A percentile compares a stretch with the other conserved stretches of the same genome.
Evolutionary conservation across 257 asterid species (phyloP).

Genomic region (Leptodermis oblonga): DNA sequence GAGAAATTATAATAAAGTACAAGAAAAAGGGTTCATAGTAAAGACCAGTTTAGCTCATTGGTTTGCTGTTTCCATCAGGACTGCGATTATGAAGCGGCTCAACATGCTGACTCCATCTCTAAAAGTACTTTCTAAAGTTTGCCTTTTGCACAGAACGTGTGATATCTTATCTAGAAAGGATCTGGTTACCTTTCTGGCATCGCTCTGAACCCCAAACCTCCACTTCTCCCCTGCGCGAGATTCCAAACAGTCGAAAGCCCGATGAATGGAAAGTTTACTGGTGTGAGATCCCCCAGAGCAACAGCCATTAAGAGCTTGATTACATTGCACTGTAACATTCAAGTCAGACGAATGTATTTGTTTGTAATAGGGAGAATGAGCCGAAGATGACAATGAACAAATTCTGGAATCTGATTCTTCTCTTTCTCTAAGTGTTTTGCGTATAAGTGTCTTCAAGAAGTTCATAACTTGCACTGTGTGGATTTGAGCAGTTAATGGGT

Average conservation of each 20-base stretch:
- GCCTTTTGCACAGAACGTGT: conserved; percentile 29
- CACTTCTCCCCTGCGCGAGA: conserved; percentile 18
- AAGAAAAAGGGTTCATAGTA: too few species aligned
- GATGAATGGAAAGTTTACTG: conserved; percentile 23
- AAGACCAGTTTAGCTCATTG: too few species aligned
- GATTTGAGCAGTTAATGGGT: conserved; percentile 83
- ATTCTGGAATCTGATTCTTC: conserved; percentile 26
- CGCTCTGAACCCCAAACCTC: conserved; percentile 31
- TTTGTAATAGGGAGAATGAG: conserved; percentile 20
- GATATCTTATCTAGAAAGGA: conserved; percentile 12
- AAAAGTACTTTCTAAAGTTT: conserved; percentile 34
- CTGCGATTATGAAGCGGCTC: too few species aligned
- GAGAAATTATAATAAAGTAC: too few species aligned
- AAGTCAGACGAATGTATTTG: conserved; percentile 16
- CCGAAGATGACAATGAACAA: conserved; percentile 18
- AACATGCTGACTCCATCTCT: conserved; percentile 44
- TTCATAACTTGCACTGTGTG: conserved; percentile 96
- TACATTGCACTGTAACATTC: too few species aligned
- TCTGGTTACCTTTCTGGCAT: conserved; percentile 30
- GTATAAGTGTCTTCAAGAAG: conserved; percentile 64
- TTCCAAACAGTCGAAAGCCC: conserved; percentile 29
- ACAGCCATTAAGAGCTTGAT: conserved; percentile 18
- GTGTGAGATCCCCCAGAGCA: conserved; percentile 10
- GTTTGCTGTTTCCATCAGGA: too few species aligned
- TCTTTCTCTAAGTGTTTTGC: conserved; percentile 46